These are phyloP conservation scores for Globisporangium mamillatum DNA, from an alignment of 352 stramenopile species.

Conservation along the genomic window DNA sequence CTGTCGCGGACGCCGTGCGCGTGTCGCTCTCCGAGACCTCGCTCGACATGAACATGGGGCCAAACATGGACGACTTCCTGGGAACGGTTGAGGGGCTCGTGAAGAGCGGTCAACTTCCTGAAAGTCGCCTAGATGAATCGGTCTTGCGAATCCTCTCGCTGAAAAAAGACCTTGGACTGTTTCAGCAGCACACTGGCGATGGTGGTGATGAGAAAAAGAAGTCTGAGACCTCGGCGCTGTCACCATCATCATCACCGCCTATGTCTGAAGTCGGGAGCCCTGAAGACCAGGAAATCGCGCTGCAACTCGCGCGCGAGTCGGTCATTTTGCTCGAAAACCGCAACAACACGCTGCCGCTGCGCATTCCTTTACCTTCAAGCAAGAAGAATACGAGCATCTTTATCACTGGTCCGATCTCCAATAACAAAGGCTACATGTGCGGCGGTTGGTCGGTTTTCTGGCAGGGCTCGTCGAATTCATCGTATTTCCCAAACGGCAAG, in stretches of 20 bases:
- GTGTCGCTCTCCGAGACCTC: slow-evolving; percentile 79
- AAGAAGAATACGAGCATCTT: slow-evolving; percentile 36
- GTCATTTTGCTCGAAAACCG: slow-evolving; percentile 81
- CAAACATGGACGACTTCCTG: slow-evolving; percentile 46
- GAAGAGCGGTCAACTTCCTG: slow-evolving; percentile 28
- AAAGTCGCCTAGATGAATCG: slow-evolving; percentile 59
- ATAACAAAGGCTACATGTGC: slow-evolving; percentile 73
- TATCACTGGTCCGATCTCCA: slow-evolving; percentile 51
- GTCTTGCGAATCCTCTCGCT: slow-evolving; percentile 58
- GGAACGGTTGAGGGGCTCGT: slow-evolving; percentile 57
- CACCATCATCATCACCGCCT: not conserved
- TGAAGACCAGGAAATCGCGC: slow-evolving; percentile 47
- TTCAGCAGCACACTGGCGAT: slow-evolving; percentile 14
- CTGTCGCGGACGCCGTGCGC: slow-evolving; percentile 57
- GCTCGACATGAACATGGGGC: slow-evolving; percentile 93
- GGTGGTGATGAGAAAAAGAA: not conserved
- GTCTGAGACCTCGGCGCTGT: slow-evolving; percentile 9
- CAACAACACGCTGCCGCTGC: slow-evolving; percentile 38
- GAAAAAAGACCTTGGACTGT: slow-evolving; percentile 52
- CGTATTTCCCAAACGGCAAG: slow-evolving; percentile 56
- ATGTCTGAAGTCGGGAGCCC: slow-evolving; percentile 37
- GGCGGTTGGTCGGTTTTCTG: slow-evolving; percentile 73
- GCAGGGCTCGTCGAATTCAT: slow-evolving; percentile 58
- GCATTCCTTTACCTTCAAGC: not conserved
- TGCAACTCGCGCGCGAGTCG: slow-evolving; percentile 72